Percentiles rank a stretch among this genome's conserved stretches.
phyloP scores from a whole-genome alignment of 2,329 filamentous ascomycete species.

The Bimuria novae-zelandiae region DNA sequence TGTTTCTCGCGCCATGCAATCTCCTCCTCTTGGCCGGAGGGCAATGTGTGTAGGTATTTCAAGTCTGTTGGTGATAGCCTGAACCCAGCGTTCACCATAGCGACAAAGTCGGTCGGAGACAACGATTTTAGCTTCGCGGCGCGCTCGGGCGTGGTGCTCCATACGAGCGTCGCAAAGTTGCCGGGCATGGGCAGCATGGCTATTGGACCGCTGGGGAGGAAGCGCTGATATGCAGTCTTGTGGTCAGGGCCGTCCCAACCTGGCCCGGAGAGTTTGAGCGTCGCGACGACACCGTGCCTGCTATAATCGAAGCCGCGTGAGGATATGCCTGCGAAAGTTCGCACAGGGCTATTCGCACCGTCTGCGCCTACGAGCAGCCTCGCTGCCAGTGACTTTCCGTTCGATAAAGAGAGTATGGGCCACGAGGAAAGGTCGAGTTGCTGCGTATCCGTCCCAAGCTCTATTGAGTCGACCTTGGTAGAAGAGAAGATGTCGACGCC shows the following conservation, averaged over 20 bases:
- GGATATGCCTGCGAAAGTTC: slow-evolving; percentile 83
- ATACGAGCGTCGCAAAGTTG: slow-evolving; percentile 83
- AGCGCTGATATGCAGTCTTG: slow-evolving; percentile 91
- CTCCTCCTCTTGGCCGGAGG: slow-evolving; percentile 66
- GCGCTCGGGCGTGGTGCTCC: slow-evolving; percentile 85
- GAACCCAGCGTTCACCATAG: slow-evolving; percentile 94
- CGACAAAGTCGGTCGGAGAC: slow-evolving; percentile 71
- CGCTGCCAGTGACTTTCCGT: slow-evolving; percentile 71
- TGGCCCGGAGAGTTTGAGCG: slow-evolving; percentile 69
- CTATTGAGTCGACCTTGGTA: slow-evolving; percentile 78
- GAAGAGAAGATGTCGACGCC: slow-evolving; percentile 73
- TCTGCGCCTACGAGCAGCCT: slow-evolving; percentile 90
- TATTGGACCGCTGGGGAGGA: slow-evolving; percentile 88
- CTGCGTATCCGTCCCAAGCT: slow-evolving; percentile 68
- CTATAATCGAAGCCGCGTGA: slow-evolving; percentile 92
- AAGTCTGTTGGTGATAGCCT: slow-evolving; percentile 79
- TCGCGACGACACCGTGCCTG: slow-evolving; percentile 89
- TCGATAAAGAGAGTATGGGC: slow-evolving; percentile 79
- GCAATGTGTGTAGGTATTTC: slow-evolving; percentile 74
- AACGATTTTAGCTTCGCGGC: slow-evolving; percentile 81
- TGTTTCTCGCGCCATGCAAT: slow-evolving; percentile 81
- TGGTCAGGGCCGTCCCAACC: slow-evolving; percentile 46
- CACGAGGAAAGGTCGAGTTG: slow-evolving; percentile 80
- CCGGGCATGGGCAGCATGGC: slow-evolving; percentile 89
- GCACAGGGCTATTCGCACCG: slow-evolving; percentile 91